Percentiles rank a stretch among this genome's conserved stretches.
Conservation (phyloP, 306 rosid species). For the Lupinus albus region DNA sequence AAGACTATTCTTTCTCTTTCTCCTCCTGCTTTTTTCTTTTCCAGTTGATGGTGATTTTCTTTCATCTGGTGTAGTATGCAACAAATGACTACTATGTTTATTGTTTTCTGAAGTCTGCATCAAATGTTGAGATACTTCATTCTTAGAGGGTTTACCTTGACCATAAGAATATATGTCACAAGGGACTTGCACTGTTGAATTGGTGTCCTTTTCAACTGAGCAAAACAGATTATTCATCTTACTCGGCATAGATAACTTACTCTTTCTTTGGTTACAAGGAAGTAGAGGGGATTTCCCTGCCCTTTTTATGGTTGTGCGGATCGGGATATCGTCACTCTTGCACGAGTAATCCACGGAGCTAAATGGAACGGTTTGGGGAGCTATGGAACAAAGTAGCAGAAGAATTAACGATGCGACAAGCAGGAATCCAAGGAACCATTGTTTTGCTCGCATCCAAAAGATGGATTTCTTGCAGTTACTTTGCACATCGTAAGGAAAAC, state of each 20-base stretch:
- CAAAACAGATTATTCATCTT: constrained; percentile 48
- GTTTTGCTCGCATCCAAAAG: constrained; percentile 68
- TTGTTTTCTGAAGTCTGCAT: constrained; percentile 40
- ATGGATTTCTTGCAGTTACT: constrained; percentile 69
- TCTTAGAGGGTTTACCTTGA: constrained; percentile 42
- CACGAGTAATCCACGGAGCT: constrained; percentile 53
- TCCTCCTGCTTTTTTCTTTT: constrained; percentile 69
- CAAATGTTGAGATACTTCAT: constrained; percentile 41
- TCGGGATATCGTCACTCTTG: constrained; percentile 45
- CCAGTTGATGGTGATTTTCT: constrained; percentile 55
- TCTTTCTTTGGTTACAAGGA: constrained; percentile 45
- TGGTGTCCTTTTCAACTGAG: constrained; percentile 40
- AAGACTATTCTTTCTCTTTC: constrained; percentile 68
- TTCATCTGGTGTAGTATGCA: constrained; percentile 49
- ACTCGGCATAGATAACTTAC: constrained; percentile 49
- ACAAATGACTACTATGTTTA: constrained; percentile 35
- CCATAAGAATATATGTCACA: constrained; percentile 41
- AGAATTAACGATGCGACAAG: constrained; percentile 49
- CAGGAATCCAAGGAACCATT: constrained; percentile 53
- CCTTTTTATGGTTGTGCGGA: constrained; percentile 41
- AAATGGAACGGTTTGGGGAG: constrained; percentile 47
- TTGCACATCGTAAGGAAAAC: constrained; percentile 66
- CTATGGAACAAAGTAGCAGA: constrained; percentile 54
- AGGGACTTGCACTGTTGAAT: constrained; percentile 42
- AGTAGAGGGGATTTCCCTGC: constrained; percentile 45